These are phyloP conservation scores for Zalaria obscura DNA, from an alignment of 2,329 filamentous ascomycete genomes.

Conservation along the genomic window DNA sequence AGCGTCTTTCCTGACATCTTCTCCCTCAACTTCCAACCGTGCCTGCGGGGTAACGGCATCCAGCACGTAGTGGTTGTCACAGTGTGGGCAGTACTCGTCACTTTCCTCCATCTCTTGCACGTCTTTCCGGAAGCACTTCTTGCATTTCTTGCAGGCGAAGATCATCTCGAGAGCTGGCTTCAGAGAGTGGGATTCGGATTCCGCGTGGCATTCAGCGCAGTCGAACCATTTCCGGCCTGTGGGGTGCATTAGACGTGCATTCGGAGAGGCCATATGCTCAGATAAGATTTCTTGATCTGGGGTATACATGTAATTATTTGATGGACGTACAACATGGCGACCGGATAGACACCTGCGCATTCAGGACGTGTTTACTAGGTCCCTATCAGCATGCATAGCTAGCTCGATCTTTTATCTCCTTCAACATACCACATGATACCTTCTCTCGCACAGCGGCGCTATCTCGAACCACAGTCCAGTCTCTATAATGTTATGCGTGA, in stretches of 20 bases:
- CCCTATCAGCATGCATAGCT: no score
- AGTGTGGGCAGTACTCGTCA: slow-evolving; percentile 98
- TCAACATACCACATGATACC: slow-evolving; percentile 16
- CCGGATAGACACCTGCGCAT: slow-evolving; percentile 92
- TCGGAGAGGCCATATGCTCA: neutral
- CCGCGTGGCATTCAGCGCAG: slow-evolving; percentile 85
- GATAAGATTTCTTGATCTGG: neutral
- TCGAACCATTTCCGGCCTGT: slow-evolving; percentile 95
- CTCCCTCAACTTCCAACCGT: slow-evolving; percentile 74
- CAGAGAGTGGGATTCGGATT: slow-evolving; percentile 61
- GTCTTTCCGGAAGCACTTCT: slow-evolving; percentile 94
- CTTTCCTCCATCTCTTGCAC: slow-evolving; percentile 84
- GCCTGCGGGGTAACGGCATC: slow-evolving; percentile 77
- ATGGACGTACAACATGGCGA: slow-evolving; percentile 72
- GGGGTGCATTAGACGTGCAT: slow-evolving; percentile 3
- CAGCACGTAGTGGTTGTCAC: slow-evolving; percentile 95
- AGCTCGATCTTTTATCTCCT: neutral
- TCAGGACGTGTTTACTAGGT: slow-evolving; percentile 86
- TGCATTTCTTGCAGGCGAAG: slow-evolving; percentile 98
- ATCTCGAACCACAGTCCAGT: no score
- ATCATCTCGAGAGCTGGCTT: slow-evolving; percentile 71
- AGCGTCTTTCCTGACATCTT: slow-evolving; percentile 72
- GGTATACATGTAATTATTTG: slow-evolving; percentile 1
- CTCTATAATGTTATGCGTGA: no score
- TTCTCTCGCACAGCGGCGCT: no score